These are phyloP conservation scores for Talaromyces verruculosus DNA, from an alignment of 2,329 filamentous ascomycete species.

Conservation along the genomic window DNA sequence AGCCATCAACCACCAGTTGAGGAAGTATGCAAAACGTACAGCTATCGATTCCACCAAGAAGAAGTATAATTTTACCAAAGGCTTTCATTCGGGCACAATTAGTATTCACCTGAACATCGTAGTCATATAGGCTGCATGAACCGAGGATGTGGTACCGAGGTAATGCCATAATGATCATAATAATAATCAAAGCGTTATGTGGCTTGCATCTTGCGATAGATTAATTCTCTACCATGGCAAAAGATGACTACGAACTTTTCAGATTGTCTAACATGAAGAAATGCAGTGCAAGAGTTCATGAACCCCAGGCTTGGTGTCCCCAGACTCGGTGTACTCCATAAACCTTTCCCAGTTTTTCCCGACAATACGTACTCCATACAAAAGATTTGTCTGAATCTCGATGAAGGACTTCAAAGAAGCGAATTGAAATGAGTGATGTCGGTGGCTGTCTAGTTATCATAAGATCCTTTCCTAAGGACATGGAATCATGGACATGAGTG, in stretches of 20 bases:
- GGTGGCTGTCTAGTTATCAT: background rate
- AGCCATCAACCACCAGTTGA: background rate
- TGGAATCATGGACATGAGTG: background rate
- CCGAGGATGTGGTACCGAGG: conserved; percentile 4
- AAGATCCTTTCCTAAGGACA: background rate
- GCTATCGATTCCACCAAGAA: background rate
- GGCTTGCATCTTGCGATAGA: background rate
- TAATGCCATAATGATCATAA: background rate
- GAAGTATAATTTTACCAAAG: too few species aligned
- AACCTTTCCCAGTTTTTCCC: background rate
- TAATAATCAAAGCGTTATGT: conserved; percentile 5
- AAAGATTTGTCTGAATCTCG: background rate
- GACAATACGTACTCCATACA: background rate
- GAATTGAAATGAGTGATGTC: background rate
- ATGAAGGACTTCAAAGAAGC: background rate
- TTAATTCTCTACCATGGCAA: background rate
- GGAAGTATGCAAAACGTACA: background rate
- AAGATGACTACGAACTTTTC: background rate
- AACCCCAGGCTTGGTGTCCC: background rate
- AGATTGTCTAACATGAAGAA: background rate
- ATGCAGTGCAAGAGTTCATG: background rate
- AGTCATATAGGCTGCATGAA: background rate
- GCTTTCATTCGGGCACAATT: background rate
- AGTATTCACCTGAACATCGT: background rate
- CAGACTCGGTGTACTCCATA: background rate